phyloP scores from a whole-genome alignment of 257 asterid species.

The Echium plantagineum region DNA sequence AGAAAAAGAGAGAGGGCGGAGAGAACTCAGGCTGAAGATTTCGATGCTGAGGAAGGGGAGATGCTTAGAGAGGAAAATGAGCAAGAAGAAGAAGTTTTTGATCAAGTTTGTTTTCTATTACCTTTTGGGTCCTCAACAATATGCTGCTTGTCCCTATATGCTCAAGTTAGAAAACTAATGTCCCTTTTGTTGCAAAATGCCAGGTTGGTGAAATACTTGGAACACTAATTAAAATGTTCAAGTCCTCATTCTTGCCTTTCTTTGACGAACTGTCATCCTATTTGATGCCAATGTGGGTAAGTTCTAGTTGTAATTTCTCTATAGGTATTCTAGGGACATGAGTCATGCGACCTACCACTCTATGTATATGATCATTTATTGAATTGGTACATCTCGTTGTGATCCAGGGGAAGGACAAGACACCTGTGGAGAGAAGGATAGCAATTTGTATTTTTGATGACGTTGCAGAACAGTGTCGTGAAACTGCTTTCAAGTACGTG shows the following conservation, averaged over 20 bases:
- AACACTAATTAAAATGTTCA: constrained; percentile 80
- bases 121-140: constrained; percentile 2
- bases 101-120: constrained; percentile 49
- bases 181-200: constrained; percentile 4
- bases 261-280: constrained; percentile 79
- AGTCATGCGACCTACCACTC: not conserved
- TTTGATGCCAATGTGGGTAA: constrained; percentile 98
- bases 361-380: not conserved
- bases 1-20: constrained; percentile 78
- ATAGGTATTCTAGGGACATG: not conserved
- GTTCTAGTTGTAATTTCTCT: constrained; percentile 15
- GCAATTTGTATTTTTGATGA: constrained; percentile 98
- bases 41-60: constrained; percentile 97
- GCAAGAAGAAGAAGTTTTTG: constrained; percentile 98
- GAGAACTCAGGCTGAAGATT: constrained; percentile 95
- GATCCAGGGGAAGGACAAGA: constrained; percentile 85
- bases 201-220: constrained; percentile 96
- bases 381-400: constrained; percentile 3
- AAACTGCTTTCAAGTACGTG: constrained; percentile 67
- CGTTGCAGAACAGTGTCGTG: constrained; percentile 95
- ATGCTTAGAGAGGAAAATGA: constrained; percentile 90
- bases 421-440: constrained; percentile 94
- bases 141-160: not conserved
- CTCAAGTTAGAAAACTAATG: not conserved
- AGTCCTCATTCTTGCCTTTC: constrained; percentile 88